Evolutionary conservation across 1,284 basidiomycete species (phyloP), one percentile per base, ranked within the genome.

Genomic region (Rugosomyces carneus): DNA sequence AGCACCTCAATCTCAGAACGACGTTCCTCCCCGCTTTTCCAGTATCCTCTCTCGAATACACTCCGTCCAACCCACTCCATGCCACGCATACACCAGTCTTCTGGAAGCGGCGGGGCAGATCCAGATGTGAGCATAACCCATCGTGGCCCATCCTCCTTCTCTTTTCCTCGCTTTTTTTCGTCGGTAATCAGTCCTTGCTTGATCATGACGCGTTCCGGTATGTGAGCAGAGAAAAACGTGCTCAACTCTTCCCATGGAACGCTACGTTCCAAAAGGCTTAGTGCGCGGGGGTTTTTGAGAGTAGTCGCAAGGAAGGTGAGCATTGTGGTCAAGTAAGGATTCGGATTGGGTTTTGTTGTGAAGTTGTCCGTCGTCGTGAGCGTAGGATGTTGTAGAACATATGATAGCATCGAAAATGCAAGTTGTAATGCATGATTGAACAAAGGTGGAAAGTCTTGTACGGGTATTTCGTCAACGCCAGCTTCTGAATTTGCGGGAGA

Each of bases 81-180:
- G 2, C 96, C 96, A 24, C 94, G 78, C 50, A 98, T 66, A 56
- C 89, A 90, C 92, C 93, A 97, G 62, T 99, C 96, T 63, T 99
- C 96, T 0, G 89, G 80, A 2, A 99, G 69, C 0, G 93, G 86
- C 1, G 79, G 88, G 10, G 77, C 69, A 45, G 76, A 81, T 6
- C 76, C 74, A 47, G 70, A 78, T 0, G 81, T 80, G 34, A 88
- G 67, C 72, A 86, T 77, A 8, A 68, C 57, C 72, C 79, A 81
- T 10, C 72, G 69, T 16, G 76, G 70, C 2, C 59, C 55, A 1
- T 59, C 61, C 13, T 57, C 50, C 31, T 53, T 40, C 1, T 52
- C 47, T 27, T 47, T 49, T 15, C 10, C 31, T 15, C n/a, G 31
- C 32, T 47, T 45, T 27, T 54, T 45, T n/a, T 50, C 37, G 55